Conservation (phyloP, 345 rosid species). For the Alliaria petiolata region DNA sequence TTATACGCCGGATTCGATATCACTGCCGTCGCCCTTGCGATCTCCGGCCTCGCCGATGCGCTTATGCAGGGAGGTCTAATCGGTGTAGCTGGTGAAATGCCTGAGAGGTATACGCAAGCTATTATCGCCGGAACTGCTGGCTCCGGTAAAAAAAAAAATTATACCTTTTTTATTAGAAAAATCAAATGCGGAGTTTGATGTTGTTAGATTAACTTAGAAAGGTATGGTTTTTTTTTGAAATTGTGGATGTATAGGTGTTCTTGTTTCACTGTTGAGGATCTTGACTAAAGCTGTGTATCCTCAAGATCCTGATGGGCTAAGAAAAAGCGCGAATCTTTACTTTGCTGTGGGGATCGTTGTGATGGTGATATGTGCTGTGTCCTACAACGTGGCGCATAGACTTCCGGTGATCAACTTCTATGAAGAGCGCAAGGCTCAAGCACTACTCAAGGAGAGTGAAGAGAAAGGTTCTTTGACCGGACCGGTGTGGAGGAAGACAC, state of each 20-base stretch:
- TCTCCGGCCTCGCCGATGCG: conserved; percentile 79
- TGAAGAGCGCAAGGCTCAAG: conserved; percentile 55
- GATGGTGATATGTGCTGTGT: conserved; percentile 63
- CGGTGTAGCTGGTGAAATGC: conserved; percentile 93
- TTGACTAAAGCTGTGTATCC: conserved; percentile 74
- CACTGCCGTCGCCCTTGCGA: conserved; percentile 48
- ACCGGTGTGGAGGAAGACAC: conserved; percentile 55
- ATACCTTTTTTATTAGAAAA: neutral
- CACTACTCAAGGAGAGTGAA: conserved; percentile 47
- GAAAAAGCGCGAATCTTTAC: conserved; percentile 80
- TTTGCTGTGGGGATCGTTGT: conserved; percentile 69
- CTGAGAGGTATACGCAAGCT: conserved; percentile 92
- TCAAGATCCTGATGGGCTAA: conserved; percentile 65
- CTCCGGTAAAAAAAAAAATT: conserved; percentile 52
- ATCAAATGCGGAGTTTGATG: neutral
- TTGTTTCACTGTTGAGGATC: conserved; percentile 75
- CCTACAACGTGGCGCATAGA: conserved; percentile 63
- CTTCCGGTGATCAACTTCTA: conserved; percentile 82
- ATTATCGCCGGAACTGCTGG: conserved; percentile 93
- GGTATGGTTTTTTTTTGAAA: neutral
- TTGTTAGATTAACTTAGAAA: neutral
- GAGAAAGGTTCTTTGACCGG: conserved; percentile 52
- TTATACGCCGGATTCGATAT: conserved; percentile 63
- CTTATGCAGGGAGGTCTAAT: conserved; percentile 85
- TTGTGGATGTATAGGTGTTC: conserved; percentile 55